phyloP scores from a whole-genome alignment of 495 filamentous ascomycete species.

The Letharia columbiana region DNA sequence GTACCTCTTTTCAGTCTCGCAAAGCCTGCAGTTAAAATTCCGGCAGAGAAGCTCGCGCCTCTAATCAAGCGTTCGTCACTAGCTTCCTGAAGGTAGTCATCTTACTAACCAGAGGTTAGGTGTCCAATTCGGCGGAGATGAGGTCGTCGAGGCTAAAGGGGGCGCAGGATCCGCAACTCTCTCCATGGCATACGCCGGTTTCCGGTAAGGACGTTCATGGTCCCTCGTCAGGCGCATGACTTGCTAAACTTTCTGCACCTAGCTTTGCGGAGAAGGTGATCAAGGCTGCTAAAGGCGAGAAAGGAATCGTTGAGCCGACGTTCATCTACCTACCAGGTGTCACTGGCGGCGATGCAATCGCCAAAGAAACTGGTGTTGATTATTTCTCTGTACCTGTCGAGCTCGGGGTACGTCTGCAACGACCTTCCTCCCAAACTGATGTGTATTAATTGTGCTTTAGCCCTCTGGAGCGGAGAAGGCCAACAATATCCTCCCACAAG shows the following conservation, averaged over 20 bases:
- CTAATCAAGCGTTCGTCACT: slow-evolving; percentile 67
- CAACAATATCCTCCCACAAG: slow-evolving; percentile 61
- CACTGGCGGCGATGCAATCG: slow-evolving; percentile 73
- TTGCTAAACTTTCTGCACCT: slow-evolving; percentile 25
- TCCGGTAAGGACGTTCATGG: slow-evolving; percentile 50
- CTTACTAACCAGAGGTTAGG: slow-evolving; percentile 35
- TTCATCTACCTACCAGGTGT: slow-evolving; percentile 91
- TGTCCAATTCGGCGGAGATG: slow-evolving; percentile 96
- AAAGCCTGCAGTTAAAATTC: slow-evolving; percentile 68
- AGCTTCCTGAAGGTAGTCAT: neutral
- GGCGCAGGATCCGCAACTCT: slow-evolving; percentile 91
- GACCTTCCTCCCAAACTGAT: neutral
- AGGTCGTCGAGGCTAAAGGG: slow-evolving; percentile 97
- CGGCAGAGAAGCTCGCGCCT: slow-evolving; percentile 74
- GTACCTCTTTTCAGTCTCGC: slow-evolving; percentile 94
- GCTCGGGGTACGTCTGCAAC: slow-evolving; percentile 67
- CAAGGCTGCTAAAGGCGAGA: slow-evolving; percentile 78
- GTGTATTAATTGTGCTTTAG: slow-evolving; percentile 43
- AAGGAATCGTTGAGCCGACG: slow-evolving; percentile 86
- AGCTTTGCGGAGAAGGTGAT: slow-evolving; percentile 91
- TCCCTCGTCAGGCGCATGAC: neutral
- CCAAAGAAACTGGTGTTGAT: slow-evolving; percentile 71
- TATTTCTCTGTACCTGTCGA: slow-evolving; percentile 95
- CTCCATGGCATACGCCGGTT: slow-evolving; percentile 96
- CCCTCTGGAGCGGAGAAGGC: slow-evolving; percentile 74